Percentiles rank a stretch among this genome's conserved stretches.
These are phyloP conservation scores for Triangularia verruculosa DNA, from an alignment of 2,329 filamentous ascomycete species.

Conservation along the genomic window DNA sequence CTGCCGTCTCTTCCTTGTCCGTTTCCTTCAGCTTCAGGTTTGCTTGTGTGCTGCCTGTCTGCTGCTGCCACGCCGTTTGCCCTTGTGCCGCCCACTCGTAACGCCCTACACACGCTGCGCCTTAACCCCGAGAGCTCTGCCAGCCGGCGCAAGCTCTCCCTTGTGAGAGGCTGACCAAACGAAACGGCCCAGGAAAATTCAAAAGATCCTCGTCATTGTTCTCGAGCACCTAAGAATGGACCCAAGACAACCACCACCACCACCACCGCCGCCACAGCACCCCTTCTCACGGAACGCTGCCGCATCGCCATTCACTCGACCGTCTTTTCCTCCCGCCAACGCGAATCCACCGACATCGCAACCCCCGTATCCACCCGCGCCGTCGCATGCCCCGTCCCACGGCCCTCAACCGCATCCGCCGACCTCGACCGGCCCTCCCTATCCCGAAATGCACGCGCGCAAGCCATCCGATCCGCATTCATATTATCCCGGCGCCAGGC, in stretches of 20 bases:
- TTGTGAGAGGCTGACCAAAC: not conserved
- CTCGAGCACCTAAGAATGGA: conserved; percentile 33
- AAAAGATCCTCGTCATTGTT: not conserved
- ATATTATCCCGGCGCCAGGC: conserved; percentile 39
- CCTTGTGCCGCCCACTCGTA: not conserved
- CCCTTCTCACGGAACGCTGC: conserved; percentile 35
- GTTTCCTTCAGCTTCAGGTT: too few relatives aligned
- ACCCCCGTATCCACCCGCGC: conserved; percentile 22
- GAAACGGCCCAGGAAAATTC: not conserved
- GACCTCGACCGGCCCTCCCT: conserved; percentile 27
- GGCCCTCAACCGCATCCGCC: conserved; percentile 19
- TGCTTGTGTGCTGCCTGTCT: not conserved
- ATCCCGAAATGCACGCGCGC: conserved; percentile 34
- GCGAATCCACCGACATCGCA: conserved; percentile 20
- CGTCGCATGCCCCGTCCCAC: conserved; percentile 6
- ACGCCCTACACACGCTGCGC: not conserved
- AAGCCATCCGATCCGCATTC: conserved; percentile 42
- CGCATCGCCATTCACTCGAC: conserved; percentile 34
- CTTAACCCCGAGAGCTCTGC: not conserved
- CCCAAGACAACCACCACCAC: conserved; percentile 33
- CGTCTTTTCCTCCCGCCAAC: conserved; percentile 28
- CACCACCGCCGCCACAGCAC: conserved; percentile 26
- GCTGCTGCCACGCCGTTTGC: not conserved
- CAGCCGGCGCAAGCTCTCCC: not conserved
- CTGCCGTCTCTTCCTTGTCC: not conserved